Percentiles rank a stretch among this genome's conserved stretches.
phyloP scores from a whole-genome alignment of 805 yeast species.

The Nakazawaea wickerhamii region DNA sequence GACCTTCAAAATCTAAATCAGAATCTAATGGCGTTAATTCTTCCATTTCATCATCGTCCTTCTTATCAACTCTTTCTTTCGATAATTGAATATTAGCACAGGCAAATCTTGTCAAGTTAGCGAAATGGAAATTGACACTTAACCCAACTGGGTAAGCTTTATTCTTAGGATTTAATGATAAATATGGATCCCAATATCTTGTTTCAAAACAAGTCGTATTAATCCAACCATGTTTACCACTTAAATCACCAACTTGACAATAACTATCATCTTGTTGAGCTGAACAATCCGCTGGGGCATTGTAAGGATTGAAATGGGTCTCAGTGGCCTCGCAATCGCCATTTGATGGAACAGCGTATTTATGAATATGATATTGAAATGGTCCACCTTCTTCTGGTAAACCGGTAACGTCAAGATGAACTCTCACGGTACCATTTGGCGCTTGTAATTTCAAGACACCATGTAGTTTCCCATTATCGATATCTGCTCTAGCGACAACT shows the following conservation, averaged over 20 bases:
- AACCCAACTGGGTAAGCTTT: conserved; percentile 56
- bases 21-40: conserved; percentile 9
- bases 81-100: conserved; percentile 52
- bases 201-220: conserved; percentile 65
- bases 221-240: conserved; percentile 74
- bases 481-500: conserved; percentile 52
- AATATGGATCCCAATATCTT: conserved; percentile 56
- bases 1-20: not conserved
- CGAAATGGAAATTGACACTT: conserved; percentile 52
- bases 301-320: conserved; percentile 58
- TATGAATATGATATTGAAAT: conserved; percentile 65
- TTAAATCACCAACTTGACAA: conserved; percentile 70
- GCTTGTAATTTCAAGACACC: conserved; percentile 58
- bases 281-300: conserved; percentile 50
- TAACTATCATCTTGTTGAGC: conserved; percentile 42
- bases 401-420: conserved; percentile 66
- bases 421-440: conserved; percentile 55
- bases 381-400: conserved; percentile 65
- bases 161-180: conserved; percentile 52
- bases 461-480: conserved; percentile 36
- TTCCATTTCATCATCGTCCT: conserved; percentile 12
- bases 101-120: conserved; percentile 50
- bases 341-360: conserved; percentile 42
- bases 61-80: conserved; percentile 19
- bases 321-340: conserved; percentile 53